Evolutionary conservation across 1,139 yeast genomes (phyloP).

Genomic region (Schizosaccharomyces versatilis): DNA sequence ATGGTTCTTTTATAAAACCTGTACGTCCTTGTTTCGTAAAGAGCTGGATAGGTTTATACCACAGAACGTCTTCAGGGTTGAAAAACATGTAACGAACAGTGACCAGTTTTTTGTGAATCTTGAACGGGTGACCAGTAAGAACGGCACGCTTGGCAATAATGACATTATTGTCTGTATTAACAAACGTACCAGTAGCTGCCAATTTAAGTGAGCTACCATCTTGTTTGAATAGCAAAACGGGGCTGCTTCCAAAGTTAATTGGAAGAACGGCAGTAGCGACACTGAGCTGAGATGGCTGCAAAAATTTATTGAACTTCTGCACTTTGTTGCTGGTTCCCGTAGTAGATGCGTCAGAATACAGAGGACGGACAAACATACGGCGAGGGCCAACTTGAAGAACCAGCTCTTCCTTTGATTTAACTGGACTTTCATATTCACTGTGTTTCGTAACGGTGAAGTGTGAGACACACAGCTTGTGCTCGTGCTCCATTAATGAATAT

Average conservation of each 20-base stretch:
- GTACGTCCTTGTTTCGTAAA: constrained; percentile 81
- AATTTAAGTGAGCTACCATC: constrained; percentile 49
- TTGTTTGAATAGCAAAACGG: constrained; percentile 23
- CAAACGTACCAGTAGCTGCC: constrained; percentile 75
- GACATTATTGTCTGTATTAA: constrained; percentile 68
- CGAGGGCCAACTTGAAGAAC: constrained; percentile 87
- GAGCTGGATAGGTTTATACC: constrained; percentile 79
- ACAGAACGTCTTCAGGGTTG: constrained; percentile 67
- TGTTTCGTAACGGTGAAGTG: constrained; percentile 57
- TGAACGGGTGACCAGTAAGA: constrained; percentile 83
- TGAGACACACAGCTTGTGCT: constrained; percentile 63
- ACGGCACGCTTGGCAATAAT: constrained; percentile 71
- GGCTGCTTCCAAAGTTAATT: constrained; percentile 47
- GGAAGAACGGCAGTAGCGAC: constrained; percentile 84
- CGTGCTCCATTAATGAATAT: constrained; percentile 62
- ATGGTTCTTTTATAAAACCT: constrained; percentile 63
- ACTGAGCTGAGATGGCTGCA: constrained; percentile 53
- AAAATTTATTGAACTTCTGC: constrained; percentile 63
- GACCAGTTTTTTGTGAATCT: constrained; percentile 77
- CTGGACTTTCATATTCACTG: constrained; percentile 71
- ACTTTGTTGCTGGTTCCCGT: constrained; percentile 58
- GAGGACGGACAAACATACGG: constrained; percentile 63
- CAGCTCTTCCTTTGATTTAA: constrained; percentile 56
- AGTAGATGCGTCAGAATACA: constrained; percentile 43
- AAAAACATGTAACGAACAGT: constrained; percentile 95